Base-by-base conservation (phyloP, 139 green algal species). In the Spirogloea muscicola region DNA sequence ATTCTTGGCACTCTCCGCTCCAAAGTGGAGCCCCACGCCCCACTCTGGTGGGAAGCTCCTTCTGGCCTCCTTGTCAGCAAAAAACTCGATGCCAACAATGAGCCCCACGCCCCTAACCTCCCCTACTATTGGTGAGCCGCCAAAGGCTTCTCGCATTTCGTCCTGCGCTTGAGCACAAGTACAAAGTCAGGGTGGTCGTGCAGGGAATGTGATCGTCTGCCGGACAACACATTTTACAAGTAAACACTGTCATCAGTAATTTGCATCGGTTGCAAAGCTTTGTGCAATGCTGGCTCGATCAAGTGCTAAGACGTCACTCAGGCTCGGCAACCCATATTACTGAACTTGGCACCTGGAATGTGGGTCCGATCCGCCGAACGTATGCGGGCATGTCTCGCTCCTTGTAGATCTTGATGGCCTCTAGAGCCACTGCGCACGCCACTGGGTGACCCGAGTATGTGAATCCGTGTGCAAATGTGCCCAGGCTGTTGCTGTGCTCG, bases 391-490 rank as follows among this genome's bases (percentile, higher is more conserved):
- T 66, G 6, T 68, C 60, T 18, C 73, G 43, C 57, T 82, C 29
- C 68, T 81, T 37, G 67, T 82, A 84, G 33, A 84, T 84, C 33
- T 75, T 67, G 29, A 84, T 16, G 1, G 58, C 52, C 39, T 84
- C 77, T 10, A 82, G 27, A 37, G 58, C 79, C 37, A 84, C 48
- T 9, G 79, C 79, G 46, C 79, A 84, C 29, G 63, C 76, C 63
- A 84, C 77, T 3, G 79, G 79, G 46, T 84, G 79, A 1, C 79
- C 79, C 13, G 66, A 73, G 55, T 84, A 84, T 5, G 79, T 84
- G 62, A 84, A 84, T 5, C 79, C 79, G 67, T 84, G 79, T 10
- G 79, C 76, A 52, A 84, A 85, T 27, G 40, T 42, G 13, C 79
- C 79, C 64, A 73, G 61, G n/a, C 34, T 73, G 43, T 73, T 61